Conservation (phyloP, 2,329 filamentous ascomycete genomes). For the Talaromyces sp. region DNA sequence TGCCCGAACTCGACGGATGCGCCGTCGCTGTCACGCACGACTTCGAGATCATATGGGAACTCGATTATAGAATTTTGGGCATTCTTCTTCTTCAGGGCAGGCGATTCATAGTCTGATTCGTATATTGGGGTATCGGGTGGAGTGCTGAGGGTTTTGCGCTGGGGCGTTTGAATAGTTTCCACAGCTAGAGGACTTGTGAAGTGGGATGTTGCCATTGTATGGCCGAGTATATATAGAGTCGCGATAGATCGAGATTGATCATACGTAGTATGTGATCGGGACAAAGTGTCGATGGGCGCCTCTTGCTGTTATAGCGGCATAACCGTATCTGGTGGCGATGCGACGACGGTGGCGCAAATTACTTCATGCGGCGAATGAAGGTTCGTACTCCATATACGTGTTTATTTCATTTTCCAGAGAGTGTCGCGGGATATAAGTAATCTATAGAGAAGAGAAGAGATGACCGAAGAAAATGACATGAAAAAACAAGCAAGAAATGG, state of each 20-base stretch:
- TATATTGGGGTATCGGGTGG: constrained; percentile 11
- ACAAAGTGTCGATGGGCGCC: not conserved
- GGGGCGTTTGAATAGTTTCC: not conserved
- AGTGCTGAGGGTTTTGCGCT: constrained; percentile 4
- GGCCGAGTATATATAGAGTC: not conserved
- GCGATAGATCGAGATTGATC: not conserved
- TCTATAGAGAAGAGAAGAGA: not conserved
- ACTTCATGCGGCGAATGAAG: not conserved
- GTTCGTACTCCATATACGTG: not conserved
- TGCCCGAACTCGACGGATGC: constrained; percentile 40
- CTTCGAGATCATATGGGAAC: constrained; percentile 35
- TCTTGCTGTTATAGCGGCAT: not conserved
- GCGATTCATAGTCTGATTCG: not conserved
- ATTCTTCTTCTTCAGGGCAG: not conserved
- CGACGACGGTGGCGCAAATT: constrained; percentile 1
- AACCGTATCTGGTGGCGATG: not conserved
- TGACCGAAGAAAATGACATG: not conserved
- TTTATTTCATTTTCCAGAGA: not conserved
- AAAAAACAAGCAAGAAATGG: not conserved
- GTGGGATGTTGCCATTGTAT: constrained; percentile 13
- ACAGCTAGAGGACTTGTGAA: not conserved
- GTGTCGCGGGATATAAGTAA: not conserved
- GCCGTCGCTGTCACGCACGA: constrained; percentile 26
- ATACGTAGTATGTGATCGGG: not conserved
- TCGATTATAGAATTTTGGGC: constrained; percentile 20